Base-by-base conservation (phyloP, 2,329 filamentous ascomycete species). In the Aspergillus sp. region DNA sequence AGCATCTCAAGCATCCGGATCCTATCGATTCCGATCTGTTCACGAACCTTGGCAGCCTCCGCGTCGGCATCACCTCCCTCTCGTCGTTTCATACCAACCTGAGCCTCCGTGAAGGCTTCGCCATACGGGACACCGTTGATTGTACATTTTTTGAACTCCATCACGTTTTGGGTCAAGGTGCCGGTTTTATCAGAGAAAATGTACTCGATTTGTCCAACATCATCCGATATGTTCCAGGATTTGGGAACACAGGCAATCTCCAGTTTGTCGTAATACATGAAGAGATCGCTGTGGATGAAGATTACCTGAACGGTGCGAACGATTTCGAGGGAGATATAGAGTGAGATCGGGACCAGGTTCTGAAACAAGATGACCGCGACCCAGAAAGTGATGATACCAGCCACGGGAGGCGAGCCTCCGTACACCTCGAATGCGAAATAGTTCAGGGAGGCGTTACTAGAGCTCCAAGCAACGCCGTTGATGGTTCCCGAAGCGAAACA, bases 131-230 rank as follows among this genome's bases (percentile, higher is more conserved):
- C 75, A n/a, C 89, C 89, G 51, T 96, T 96, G 61, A 98, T 80
- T 0, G 88, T 93, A 34, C 82, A 86, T 61, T 98, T 98, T 61
- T 96, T 98, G 74, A 96, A 98, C 58, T 98, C 93, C 91, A 93
- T 93, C 33, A 93, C 82, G 55, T 93, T 93, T 51, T 93, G 85
- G 0, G 85, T 93, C 43, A 93, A 64, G 2, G 85, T 93, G 37
- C 85, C 85, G 0, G 85, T 93, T 63, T 93, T 93, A 68, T 93
- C 85, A 0, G 85, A 95, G 61, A 98, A 98, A 45, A 98, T 94
- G 66, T 96, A 98, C 61, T 96, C 91, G 41, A 98, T 94, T 62
- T 98, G 91, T 8, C 91, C 91, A 29, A 98, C 71, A 50, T 98
- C 93, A 53, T 98, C 91, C 1, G 89, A 96, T 31, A 98, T 96